Base-by-base conservation (phyloP, 108 stramenopile genomes). In the Skeletonema grethae region DNA sequence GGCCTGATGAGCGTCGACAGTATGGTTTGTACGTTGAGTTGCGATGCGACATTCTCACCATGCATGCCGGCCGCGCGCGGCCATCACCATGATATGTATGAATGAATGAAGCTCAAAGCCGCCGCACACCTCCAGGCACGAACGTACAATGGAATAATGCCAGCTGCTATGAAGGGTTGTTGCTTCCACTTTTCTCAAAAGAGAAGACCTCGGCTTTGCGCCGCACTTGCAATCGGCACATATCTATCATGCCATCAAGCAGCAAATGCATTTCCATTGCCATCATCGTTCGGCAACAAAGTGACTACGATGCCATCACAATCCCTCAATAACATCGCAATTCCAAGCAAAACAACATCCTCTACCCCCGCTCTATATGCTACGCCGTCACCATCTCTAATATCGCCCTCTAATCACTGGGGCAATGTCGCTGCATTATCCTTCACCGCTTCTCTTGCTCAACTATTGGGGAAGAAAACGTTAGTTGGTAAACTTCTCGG, bases 351-450 rank as follows among this genome's bases (percentile, higher is more conserved):
- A 1, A 53, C 2, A 8, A 0, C 8, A 22, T 22, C 50, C 50
- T 53, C 50, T 22, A 0, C 22, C 20, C 8, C 50, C 22, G 1
- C 20, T 22, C 50, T 22, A 6, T 53, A 7, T 53, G 50, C 50
- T 53, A n/a, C 22, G 4, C 50, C 50, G 22, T 34, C 70, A 13
- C 34, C 70, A 5, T 66, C 75, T 29, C 63, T 79, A 32, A 82
- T 78, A 30, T 67, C 73, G 3, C 15, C 82, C 4, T 68, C 77
- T 10, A 83, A 93, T 72, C 34, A 70, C 5, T 90, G 89, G 93
- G 93, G 89, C 11, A 94, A 94, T 61, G 57, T 82, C 56, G 85
- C 87, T n/a, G 72, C 38, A 1, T 67, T 94, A 15, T 59, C 78
- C 4, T 75, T 78, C 38, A 72, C 73, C 0, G 86, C 87, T 5